phyloP scores from a whole-genome alignment of 371 early-diverging fungal species.

The Cokeromyces recurvatus region DNA sequence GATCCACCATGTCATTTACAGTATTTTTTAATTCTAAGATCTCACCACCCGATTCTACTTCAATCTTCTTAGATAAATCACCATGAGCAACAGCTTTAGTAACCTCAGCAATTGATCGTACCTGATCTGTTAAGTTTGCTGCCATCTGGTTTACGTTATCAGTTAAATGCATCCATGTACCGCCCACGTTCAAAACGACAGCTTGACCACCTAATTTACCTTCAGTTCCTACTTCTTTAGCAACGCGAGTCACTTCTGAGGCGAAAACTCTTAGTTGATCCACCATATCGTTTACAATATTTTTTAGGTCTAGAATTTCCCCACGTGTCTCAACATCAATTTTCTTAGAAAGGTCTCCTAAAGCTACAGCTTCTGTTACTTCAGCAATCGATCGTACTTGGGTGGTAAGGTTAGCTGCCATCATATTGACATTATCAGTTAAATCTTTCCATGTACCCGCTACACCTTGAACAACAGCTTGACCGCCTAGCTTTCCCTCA shows the following conservation, averaged over 20 bases:
- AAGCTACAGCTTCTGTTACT: conserved; percentile 42
- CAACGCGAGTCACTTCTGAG: conserved; percentile 51
- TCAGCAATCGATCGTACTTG: conserved; percentile 51
- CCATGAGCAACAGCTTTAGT: conserved; percentile 53
- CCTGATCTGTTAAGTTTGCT: conserved; percentile 49
- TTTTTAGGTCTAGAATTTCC: conserved; percentile 31
- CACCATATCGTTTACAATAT: conserved; percentile 43
- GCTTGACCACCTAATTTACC: conserved; percentile 53
- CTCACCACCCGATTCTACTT: conserved; percentile 31
- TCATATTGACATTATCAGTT: conserved; percentile 57
- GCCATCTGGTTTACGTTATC: conserved; percentile 60
- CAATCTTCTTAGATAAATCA: conserved; percentile 38
- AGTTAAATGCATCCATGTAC: conserved; percentile 60
- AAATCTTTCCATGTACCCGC: conserved; percentile 56
- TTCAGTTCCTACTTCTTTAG: conserved; percentile 52
- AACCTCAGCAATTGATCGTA: conserved; percentile 53
- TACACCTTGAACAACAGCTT: conserved; percentile 47
- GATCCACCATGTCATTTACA: conserved; percentile 41
- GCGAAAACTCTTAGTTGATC: conserved; percentile 38
- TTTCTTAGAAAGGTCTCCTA: conserved; percentile 46
- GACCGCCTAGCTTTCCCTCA: conserved; percentile 53
- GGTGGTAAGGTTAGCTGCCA: conserved; percentile 54
- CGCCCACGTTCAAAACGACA: conserved; percentile 46
- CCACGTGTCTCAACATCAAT: conserved; percentile 40
- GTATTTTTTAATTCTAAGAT: conserved; percentile 32